Conservation (phyloP, 805 yeast species). For the Starmerella apicola region DNA sequence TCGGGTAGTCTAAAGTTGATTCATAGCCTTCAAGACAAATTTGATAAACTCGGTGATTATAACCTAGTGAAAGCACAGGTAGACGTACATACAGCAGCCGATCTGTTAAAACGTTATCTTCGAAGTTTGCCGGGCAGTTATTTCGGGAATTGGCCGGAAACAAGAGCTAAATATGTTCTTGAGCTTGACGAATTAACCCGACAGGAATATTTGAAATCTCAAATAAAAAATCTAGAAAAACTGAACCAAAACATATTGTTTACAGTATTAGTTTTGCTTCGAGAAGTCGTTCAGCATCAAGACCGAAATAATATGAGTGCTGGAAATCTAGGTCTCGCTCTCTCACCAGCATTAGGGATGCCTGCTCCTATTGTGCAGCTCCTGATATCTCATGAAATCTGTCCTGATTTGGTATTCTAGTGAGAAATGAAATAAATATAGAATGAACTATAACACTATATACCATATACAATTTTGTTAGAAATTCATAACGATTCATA, state of each 20-base stretch:
- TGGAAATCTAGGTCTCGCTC: conserved; percentile 47
- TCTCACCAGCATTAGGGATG: conserved; percentile 8
- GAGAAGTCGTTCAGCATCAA: conserved; percentile 47
- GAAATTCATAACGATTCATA: background rate
- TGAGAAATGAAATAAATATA: background rate
- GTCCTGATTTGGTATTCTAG: conserved; percentile 1
- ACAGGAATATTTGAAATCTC: conserved; percentile 5
- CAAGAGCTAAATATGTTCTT: conserved; percentile 13
- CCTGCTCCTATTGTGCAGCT: conserved; percentile 6
- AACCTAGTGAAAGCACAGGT: conserved; percentile 18
- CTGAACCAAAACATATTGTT: conserved; percentile 48
- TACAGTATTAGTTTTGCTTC: conserved; percentile 55
- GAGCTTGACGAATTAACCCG: conserved; percentile 26
- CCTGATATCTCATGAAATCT: no score
- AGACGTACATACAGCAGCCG: conserved; percentile 80
- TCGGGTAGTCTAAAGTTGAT: conserved; percentile 52
- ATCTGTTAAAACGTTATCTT: conserved; percentile 68
- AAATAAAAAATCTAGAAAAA: conserved; percentile 34
- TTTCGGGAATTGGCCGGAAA: conserved; percentile 19
- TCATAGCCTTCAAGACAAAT: conserved; percentile 55
- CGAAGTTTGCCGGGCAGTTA: conserved; percentile 62
- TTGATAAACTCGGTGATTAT: conserved; percentile 27
- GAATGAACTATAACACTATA: no score
- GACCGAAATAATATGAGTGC: conserved; percentile 71
- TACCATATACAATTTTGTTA: background rate